Evolutionary conservation across 441 rosid genomes (phyloP).

Genomic region (Melastoma candidum): DNA sequence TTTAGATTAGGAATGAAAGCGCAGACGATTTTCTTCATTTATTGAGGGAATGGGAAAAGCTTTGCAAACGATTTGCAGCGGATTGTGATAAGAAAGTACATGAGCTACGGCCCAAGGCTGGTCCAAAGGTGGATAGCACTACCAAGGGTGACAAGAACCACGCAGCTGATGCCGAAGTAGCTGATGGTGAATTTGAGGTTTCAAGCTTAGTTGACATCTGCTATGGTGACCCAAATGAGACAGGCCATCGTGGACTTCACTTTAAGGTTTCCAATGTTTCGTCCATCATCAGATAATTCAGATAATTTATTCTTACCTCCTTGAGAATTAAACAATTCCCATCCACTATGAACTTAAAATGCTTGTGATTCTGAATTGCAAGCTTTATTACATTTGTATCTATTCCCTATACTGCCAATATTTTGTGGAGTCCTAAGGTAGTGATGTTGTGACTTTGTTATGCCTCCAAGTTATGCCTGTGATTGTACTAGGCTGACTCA

Average conservation of each 20-base stretch:
- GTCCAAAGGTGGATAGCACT: conserved; percentile 5
- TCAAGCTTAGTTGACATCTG: conserved; percentile 59
- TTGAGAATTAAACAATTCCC: too few relatives aligned
- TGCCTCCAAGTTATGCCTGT: too few relatives aligned
- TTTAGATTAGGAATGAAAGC: conserved; percentile 79
- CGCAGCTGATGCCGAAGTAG: conserved; percentile 24
- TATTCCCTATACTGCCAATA: too few relatives aligned
- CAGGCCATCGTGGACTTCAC: conserved; percentile 51
- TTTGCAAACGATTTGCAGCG: conserved; percentile 51
- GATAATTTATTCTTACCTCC: too few relatives aligned
- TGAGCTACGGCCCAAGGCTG: conserved; percentile 20
- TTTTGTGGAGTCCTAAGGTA: too few relatives aligned
- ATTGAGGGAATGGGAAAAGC: conserved; percentile 77
- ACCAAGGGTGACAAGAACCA: conserved; percentile 22
- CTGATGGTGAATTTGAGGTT: conserved; percentile 62
- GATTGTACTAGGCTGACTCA: too few relatives aligned
- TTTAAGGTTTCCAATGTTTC: conserved; percentile 51
- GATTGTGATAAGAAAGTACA: conserved; percentile 19
- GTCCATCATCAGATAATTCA: not conserved
- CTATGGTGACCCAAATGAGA: conserved; percentile 59
- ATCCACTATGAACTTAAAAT: too few relatives aligned
- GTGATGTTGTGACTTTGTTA: too few relatives aligned
- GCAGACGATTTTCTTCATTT: conserved; percentile 84
- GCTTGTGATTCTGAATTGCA: too few relatives aligned
- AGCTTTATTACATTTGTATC: too few relatives aligned